These are phyloP conservation scores for Trifolium fragiferum DNA, from an alignment of 306 rosid genomes.

Conservation along the genomic window DNA sequence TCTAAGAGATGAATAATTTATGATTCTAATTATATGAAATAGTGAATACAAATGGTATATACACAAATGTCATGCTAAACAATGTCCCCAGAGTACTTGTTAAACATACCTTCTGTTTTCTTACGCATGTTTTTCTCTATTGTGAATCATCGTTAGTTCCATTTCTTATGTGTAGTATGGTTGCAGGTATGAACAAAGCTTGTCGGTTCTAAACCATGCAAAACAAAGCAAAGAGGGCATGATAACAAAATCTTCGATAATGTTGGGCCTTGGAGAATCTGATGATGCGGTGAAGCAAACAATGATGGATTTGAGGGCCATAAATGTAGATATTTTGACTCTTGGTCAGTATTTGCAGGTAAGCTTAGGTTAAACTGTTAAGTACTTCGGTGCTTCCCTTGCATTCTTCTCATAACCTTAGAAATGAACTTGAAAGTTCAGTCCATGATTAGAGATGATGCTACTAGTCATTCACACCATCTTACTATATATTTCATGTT, in stretches of 20 bases:
- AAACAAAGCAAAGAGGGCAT: slow-evolving; percentile 65
- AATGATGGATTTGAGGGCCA: slow-evolving; percentile 77
- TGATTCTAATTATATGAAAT: too few relatives aligned
- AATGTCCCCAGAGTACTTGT: too few relatives aligned
- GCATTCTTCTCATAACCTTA: slow-evolving; percentile 27
- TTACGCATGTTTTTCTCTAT: neutral
- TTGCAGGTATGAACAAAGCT: slow-evolving; percentile 75
- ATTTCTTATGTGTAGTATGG: slow-evolving; percentile 31
- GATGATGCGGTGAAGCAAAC: slow-evolving; percentile 86
- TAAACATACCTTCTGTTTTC: slow-evolving; percentile 9
- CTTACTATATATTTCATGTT: too few relatives aligned
- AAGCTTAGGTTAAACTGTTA: slow-evolving; percentile 45
- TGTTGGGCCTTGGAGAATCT: slow-evolving; percentile 96
- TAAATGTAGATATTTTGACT: slow-evolving; percentile 90
- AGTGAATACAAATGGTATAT: too few relatives aligned
- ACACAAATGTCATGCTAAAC: too few relatives aligned
- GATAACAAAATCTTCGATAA: too few relatives aligned
- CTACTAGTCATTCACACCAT: slow-evolving; percentile 52
- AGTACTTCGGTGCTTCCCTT: slow-evolving; percentile 13
- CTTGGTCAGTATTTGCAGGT: slow-evolving; percentile 98
- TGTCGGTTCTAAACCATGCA: slow-evolving; percentile 75
- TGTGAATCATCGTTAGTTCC: slow-evolving; percentile 13
- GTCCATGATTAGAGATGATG: slow-evolving; percentile 27
- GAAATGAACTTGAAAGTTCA: slow-evolving; percentile 30
- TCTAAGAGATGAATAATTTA: too few relatives aligned